phyloP scores from a whole-genome alignment of 352 stramenopile species.

The Globisporangium cystogenes region DNA sequence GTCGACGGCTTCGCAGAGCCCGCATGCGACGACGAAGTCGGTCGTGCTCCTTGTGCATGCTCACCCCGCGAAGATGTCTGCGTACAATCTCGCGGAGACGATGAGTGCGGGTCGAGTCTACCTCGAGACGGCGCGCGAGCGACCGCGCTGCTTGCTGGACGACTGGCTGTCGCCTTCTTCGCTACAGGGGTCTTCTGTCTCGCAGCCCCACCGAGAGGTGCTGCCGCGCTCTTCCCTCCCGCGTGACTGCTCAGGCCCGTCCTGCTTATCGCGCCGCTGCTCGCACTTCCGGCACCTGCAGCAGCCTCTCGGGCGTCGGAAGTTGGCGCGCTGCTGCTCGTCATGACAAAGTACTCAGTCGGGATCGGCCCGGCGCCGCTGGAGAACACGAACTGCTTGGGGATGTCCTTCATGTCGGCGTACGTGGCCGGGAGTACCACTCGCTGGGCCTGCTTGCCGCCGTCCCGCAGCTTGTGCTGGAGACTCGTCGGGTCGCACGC shows the following conservation, averaged over 20 bases:
- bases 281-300: neutral
- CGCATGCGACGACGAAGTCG: neutral
- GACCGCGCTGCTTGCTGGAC: slow-evolving; percentile 1
- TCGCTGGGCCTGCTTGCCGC: neutral
- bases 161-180: slow-evolving; percentile 1
- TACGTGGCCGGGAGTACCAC: slow-evolving; percentile 11
- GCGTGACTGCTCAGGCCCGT: neutral
- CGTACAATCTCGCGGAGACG: neutral
- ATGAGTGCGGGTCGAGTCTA: neutral
- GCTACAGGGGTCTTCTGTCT: neutral
- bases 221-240: slow-evolving; percentile 4
- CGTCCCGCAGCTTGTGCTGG: neutral
- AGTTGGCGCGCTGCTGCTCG: neutral
- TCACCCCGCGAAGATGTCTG: too few species aligned
- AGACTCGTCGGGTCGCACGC: slow-evolving; percentile 4
- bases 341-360: slow-evolving; percentile 49
- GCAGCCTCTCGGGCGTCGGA: neutral
- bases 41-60: too few species aligned
- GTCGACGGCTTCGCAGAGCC: neutral
- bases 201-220: neutral
- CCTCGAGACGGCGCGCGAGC: neutral
- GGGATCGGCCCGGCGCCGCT: slow-evolving; percentile 22
- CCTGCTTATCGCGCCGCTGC: neutral
- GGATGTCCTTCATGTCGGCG: slow-evolving; percentile 48
- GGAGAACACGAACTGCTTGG: slow-evolving; percentile 59